Evolutionary conservation across 495 filamentous ascomycete species (phyloP), one percentile per base, ranked within the genome.

Genomic region (Bathelium albidoporum): DNA sequence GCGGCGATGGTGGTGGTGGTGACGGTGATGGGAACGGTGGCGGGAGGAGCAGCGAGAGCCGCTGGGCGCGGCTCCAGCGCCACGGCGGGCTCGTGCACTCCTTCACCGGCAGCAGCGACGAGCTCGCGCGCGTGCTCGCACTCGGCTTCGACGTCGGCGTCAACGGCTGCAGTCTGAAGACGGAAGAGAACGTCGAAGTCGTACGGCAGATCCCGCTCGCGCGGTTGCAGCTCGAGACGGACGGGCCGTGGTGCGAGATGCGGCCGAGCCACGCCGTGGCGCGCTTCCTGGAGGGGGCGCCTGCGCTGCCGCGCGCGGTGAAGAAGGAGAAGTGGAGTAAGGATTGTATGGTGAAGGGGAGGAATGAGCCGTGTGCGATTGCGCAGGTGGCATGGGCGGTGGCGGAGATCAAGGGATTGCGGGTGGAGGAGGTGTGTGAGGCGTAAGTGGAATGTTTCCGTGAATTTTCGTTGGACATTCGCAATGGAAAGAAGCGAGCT

Each of bases 281-380:
- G 68, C 79, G 80, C 70, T 82, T 78, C 62, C 66, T 87, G 59
- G 76, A 78, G 63, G 71, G 74, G 44, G 71, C 67, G 24, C 73
- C 72, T 10, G 62, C 65, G 41, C 60, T 72, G 36, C 72, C 78
- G 63, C 78, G 77, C 65, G 65, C 76, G 18, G 85, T 96, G 41
- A 97, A 96, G 79, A 97, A 97, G 74, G 94, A 98, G 74, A 95
- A 87, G 74, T 98, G 88, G 84, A 81, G 82, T 45, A 83, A 89
- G 70, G 91, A 90, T 0, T 73, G 74, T 3, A 89, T 95, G 85
- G 82, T 97, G 22, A 97, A 96, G 75, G 89, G 93, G 1, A 81
- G 94, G 24, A 98, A 97, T 73, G 94, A 98, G 75, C 88, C 91
- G 28, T 88, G 85, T 69, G 84, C 84, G 45, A 96, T 97, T 63